Base-by-base conservation (phyloP, 352 stramenopile species). In the Pythium chondricola region DNA sequence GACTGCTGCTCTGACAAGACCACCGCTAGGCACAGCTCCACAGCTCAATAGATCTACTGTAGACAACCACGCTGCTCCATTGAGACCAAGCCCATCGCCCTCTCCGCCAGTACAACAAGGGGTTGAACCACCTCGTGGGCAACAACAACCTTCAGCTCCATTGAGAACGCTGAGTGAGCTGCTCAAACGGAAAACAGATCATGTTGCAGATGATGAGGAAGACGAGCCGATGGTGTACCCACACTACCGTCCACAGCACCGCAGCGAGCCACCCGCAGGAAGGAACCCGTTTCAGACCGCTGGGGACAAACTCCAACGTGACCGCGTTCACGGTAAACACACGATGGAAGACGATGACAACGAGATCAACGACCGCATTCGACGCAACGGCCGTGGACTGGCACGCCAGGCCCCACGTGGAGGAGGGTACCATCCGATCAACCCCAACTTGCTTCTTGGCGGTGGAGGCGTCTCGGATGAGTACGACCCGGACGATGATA, bases 241-340 rank as follows among this genome's bases (percentile, higher is more conserved):
- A 17, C n/a, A n/a, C n/a, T 40, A 37, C 37, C 51, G 43, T 2
- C 26, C 38, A 9, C 43, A 48, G 36, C 24, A n/a, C n/a, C n/a
- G 36, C 8, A 27, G 24, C 16, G 26, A 44, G 10, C 43, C 32
- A 21, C 43, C 27, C 14, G 2, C 22, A 29, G 48, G 48, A 9
- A 32, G 52, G 9, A 89, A 81, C 41, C 70, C 78, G 2, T 93
- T 93, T 50, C 63, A 80, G 31, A 93, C 81, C 8, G 81, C 81
- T 33, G 63, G 68, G 2, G 70, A 90, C 46, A 78, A 71, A 45
- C 64, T 93, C 38, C 31, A 68, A 49, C 50, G 31, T 18, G 60
- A 68, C 25, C 45, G 48, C 11, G 17, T 51, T 0, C 35, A 31
- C n/a, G 56, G 61, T 3, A 61, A 68, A 24, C 44, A 51, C 42